Conservation (phyloP, 73 alveolate species). For the Symbiodinium pilosum region DNA sequence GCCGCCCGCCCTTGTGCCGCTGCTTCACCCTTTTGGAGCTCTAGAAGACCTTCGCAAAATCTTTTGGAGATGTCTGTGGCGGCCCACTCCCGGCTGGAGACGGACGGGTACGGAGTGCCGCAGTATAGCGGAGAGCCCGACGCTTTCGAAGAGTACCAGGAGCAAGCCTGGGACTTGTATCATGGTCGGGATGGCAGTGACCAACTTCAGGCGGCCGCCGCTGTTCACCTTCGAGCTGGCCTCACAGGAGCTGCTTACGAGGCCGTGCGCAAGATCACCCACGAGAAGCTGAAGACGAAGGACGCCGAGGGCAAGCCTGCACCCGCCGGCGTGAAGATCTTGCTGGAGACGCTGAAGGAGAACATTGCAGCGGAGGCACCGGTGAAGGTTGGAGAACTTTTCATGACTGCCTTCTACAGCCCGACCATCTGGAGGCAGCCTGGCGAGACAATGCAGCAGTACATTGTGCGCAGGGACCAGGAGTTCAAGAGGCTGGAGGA, state of each 20-base stretch:
- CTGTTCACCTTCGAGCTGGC: conserved; percentile 29
- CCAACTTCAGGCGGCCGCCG: neutral
- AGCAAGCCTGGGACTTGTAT: conserved; percentile 23
- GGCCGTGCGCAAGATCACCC: conserved; percentile 28
- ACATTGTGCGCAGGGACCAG: conserved; percentile 25
- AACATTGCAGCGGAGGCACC: conserved; percentile 9
- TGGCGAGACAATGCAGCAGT: conserved; percentile 37
- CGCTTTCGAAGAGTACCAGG: conserved; percentile 7
- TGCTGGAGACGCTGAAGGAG: neutral
- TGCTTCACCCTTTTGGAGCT: neutral
- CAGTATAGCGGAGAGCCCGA: conserved; percentile 29
- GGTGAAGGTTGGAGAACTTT: neutral
- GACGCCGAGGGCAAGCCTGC: neutral
- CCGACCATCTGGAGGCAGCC: neutral
- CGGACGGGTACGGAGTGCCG: conserved; percentile 17
- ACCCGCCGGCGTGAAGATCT: neutral
- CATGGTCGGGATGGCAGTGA: neutral
- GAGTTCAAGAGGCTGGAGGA: conserved; percentile 24
- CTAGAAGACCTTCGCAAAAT: neutral
- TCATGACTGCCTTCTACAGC: neutral
- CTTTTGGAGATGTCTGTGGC: neutral
- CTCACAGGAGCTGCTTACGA: conserved; percentile 15
- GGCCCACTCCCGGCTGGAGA: neutral
- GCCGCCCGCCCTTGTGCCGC: neutral
- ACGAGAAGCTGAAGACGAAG: neutral